Evolutionary conservation across 768 basidiomycete species (phyloP).

Genomic region (Suillus variegatus): DNA sequence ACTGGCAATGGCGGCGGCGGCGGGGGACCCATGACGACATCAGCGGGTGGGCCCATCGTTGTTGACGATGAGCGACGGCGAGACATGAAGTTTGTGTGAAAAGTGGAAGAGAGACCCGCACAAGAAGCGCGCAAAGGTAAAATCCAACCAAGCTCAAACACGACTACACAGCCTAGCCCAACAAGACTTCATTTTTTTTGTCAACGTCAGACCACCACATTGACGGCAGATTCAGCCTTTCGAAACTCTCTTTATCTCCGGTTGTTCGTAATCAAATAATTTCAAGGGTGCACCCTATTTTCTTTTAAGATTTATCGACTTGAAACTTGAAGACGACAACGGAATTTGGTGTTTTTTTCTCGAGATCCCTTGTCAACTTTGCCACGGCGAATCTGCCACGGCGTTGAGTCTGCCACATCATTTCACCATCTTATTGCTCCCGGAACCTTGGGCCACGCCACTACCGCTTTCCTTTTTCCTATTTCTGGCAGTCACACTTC

Average conservation of each 20-base stretch:
- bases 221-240: neutral
- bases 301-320: neutral
- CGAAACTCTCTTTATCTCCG: neutral
- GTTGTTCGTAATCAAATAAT: neutral
- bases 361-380: neutral
- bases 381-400: constrained; percentile 17
- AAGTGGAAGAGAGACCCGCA: constrained; percentile 21
- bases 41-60: constrained; percentile 43
- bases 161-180: constrained; percentile 28
- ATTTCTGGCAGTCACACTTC: constrained; percentile 21
- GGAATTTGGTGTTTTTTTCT: neutral
- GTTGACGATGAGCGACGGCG: constrained; percentile 25
- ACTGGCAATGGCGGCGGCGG: constrained; percentile 37
- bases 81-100: constrained; percentile 27
- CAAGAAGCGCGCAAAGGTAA: constrained; percentile 23
- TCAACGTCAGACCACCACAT: neutral
- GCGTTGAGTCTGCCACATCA: constrained; percentile 28
- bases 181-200: constrained; percentile 2
- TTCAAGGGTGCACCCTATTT: neutral
- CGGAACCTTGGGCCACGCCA: constrained; percentile 20
- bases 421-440: constrained; percentile 21
- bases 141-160: constrained; percentile 36
- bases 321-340: neutral
- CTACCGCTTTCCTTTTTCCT: constrained; percentile 21
- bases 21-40: constrained; percentile 54